Base-by-base conservation (phyloP, 1,284 basidiomycete species). In the Naganishia sp. region DNA sequence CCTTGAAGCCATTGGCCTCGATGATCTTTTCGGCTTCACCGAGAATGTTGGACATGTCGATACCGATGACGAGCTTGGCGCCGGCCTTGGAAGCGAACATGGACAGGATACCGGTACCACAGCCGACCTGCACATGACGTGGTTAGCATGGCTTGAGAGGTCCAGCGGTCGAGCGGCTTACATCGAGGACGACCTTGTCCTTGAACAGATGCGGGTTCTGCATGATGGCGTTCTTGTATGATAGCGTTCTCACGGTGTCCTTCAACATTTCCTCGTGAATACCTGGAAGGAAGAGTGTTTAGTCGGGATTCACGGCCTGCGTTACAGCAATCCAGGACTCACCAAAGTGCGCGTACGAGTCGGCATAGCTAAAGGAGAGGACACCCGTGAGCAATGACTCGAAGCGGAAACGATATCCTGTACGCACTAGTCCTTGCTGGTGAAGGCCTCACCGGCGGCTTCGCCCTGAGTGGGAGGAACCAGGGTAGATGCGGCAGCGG, bases 261-360 rank as follows among this genome's bases (percentile, higher is more conserved):
- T 99, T 99, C 79, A 99, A 83, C 96, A 99, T 99, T 83, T 99
- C 96, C 82, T 96, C 94, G 80, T 97, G 94, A 74, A 97, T 97
- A 70, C 91, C 92, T 92, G 25, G 17, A 41, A 67, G 41, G 53
- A 17, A 70, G 42, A 10, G 23, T 23, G 35, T 23, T n/a, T 55
- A 46, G 28, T 54, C 39, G 52, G 58, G 56, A 28, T 28, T 28
- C 3, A 69, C 42, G 43, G 49, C 67, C 53, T 41, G 21, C 41
- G 28, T 35, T 66, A 66, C 55, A 51, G 1, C 41, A 49, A 32
- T 63, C 57, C 9, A 56, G 55, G 35, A 77, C 86, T 70, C 76
- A 90, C 90, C 93, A 72, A 95, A 95, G 82, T 96, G 93, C 52
- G 94, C 93, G 79, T 96, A 96, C 64, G 92, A 95, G 69, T 77